Base-by-base conservation (phyloP, 257 asterid species). In the Solanum chaucha region DNA sequence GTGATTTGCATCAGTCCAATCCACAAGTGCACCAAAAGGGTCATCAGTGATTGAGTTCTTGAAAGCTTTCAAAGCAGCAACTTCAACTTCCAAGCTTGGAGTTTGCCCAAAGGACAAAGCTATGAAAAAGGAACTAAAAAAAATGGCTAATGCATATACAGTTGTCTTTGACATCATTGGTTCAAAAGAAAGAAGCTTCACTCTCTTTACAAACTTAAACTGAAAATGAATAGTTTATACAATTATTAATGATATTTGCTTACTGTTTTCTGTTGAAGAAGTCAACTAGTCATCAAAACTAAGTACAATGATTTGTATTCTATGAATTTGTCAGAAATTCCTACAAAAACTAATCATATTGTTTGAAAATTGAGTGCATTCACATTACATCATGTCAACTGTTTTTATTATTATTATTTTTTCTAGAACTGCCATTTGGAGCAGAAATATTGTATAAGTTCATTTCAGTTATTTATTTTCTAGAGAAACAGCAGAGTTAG, bases 41-140 rank as follows among this genome's bases (percentile, higher is more conserved):
- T 96, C 98, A 12, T 26, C n/a, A 35, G 87, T 26, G 73, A 95
- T 87, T 9, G 93, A 90, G 55, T 38, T 85, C 87, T 90, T 95
- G 95, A 96, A 93, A 36, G 94, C 92, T 82, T 88, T 90, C 80
- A 96, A 80, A 64, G 98, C 98, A 61, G 93, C 92, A 30, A 88
- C 14, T 88, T 94, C 94, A 24, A 67, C 73, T 58, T 90, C 78
- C 80, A 86, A 67, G 86, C 65, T 85, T 77, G 71, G 85, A 48
- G 6, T 81, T 81, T 81, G 88, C 2, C 85, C 80, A 67, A 48
- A 59, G 8, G 94, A 88, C 58, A 87, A 88, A 73, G 82, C 88
- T 74, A 86, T 86, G 64, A 91, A 73, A 10, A 90, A 61, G 89
- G 91, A 81, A 64, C 65, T 73, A 17, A 58, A 89, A 86, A 88